These are phyloP conservation scores for Angophora floribunda DNA, from an alignment of 345 rosid species.

Conservation along the genomic window DNA sequence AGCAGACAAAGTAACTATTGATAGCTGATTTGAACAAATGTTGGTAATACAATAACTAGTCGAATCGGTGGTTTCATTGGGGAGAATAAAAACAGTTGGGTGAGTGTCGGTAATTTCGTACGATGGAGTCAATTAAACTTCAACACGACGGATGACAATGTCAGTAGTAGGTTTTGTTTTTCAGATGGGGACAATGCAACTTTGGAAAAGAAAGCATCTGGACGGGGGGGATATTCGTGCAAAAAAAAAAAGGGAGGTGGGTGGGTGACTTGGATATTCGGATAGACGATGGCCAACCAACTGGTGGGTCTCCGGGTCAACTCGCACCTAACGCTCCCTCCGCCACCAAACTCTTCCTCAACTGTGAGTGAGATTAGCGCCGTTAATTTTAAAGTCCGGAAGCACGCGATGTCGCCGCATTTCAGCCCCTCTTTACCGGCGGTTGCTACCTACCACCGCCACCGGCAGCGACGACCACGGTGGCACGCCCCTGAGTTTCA, in stretches of 20 bases:
- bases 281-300: background rate
- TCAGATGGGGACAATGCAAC: background rate
- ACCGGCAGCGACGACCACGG: background rate
- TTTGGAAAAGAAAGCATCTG: background rate
- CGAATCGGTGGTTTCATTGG: too few species aligned
- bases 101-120: fast-evolving
- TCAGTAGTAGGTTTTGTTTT: background rate
- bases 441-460: background rate
- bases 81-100: too few species aligned
- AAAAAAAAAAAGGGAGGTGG: background rate
- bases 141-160: background rate
- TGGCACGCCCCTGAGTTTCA: background rate
- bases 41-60: too few species aligned
- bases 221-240: background rate
- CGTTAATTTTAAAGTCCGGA: background rate
- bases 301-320: background rate
- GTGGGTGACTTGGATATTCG: background rate
- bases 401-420: background rate
- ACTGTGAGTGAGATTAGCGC: background rate
- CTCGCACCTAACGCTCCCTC: background rate
- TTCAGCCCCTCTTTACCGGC: background rate
- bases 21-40: background rate
- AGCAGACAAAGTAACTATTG: fast-evolving
- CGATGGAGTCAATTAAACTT: background rate
- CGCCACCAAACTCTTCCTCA: background rate